A percentile compares a stretch with the other conserved stretches of the same genome.
phyloP scores from a whole-genome alignment of 129 eudicot species.

The Flaveria brownii region DNA sequence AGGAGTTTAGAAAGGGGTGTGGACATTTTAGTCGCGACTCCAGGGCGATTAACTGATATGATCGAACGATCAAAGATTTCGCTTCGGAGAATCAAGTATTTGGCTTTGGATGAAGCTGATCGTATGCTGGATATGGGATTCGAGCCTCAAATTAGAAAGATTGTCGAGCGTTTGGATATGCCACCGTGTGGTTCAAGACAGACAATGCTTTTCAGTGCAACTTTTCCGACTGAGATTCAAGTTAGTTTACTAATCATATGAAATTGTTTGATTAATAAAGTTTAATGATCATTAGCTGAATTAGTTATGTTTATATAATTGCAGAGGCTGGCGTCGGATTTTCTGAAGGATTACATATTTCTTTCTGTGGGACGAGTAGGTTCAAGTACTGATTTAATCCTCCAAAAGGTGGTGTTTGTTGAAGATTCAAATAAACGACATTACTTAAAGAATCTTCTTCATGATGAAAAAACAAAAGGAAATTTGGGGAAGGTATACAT shows the following conservation, averaged over 20 bases:
- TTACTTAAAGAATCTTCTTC: constrained; percentile 47
- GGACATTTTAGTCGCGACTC: constrained; percentile 84
- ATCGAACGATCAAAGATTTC: constrained; percentile 70
- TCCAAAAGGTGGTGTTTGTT: constrained; percentile 62
- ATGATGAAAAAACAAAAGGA: constrained; percentile 45
- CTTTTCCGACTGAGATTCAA: constrained; percentile 78
- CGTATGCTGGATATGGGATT: constrained; percentile 94
- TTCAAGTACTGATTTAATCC: constrained; percentile 70
- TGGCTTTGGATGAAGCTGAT: constrained; percentile 89
- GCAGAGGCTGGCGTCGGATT: constrained; percentile 79
- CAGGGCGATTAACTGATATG: constrained; percentile 81
- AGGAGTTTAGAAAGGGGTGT: constrained; percentile 61
- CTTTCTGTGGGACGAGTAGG: constrained; percentile 77
- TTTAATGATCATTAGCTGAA: neutral
- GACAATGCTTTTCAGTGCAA: constrained; percentile 88
- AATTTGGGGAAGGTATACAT: constrained; percentile 47
- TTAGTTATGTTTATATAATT: neutral
- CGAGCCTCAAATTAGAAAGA: constrained; percentile 73
- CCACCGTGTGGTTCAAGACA: constrained; percentile 70
- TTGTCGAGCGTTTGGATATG: constrained; percentile 71
- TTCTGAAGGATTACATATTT: constrained; percentile 67
- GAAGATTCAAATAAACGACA: constrained; percentile 52
- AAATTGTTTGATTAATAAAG: neutral
- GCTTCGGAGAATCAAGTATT: constrained; percentile 51
- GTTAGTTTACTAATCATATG: constrained; percentile 33